phyloP scores from a whole-genome alignment of 2,329 filamentous ascomycete species.

The Colletotrichum tamarilloi region DNA sequence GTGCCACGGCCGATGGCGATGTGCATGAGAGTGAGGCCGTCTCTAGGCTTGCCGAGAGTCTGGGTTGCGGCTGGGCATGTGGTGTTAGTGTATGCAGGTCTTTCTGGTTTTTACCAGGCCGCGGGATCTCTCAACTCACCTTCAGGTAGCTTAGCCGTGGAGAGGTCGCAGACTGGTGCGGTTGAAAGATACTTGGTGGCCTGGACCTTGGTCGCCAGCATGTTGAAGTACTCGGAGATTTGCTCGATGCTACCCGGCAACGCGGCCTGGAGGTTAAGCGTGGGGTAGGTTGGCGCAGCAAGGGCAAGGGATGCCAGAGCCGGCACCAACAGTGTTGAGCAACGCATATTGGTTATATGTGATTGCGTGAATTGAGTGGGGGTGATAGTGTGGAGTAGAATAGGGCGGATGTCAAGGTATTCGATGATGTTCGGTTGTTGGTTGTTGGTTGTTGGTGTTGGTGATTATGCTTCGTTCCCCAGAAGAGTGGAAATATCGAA shows the following conservation, averaged over 20 bases:
- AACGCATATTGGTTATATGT: slow-evolving; percentile 57
- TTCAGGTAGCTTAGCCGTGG: slow-evolving; percentile 61
- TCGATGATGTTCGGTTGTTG: slow-evolving; percentile 8
- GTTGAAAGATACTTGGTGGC: slow-evolving; percentile 52
- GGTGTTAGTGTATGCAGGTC: slow-evolving; percentile 41
- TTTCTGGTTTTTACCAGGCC: neutral
- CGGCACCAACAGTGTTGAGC: slow-evolving; percentile 58
- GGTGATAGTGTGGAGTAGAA: neutral
- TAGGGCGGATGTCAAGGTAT: neutral
- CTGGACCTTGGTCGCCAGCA: slow-evolving; percentile 66
- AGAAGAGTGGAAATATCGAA: slow-evolving; percentile 3
- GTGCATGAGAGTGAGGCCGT: slow-evolving; percentile 75
- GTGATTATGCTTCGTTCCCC: slow-evolving; percentile 12
- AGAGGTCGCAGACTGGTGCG: slow-evolving; percentile 65
- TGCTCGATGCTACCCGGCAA: slow-evolving; percentile 51
- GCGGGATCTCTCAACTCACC: slow-evolving; percentile 48
- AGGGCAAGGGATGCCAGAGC: slow-evolving; percentile 57
- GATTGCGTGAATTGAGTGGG: slow-evolving; percentile 17
- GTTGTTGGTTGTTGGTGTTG: slow-evolving; percentile 6
- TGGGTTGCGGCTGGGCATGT: slow-evolving; percentile 57
- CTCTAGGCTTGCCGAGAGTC: slow-evolving; percentile 69
- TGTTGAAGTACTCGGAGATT: slow-evolving; percentile 71
- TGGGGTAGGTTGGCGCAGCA: slow-evolving; percentile 60
- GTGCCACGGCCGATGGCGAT: slow-evolving; percentile 89
- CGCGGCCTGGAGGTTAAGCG: slow-evolving; percentile 51